Percentiles rank a stretch among this genome's conserved stretches.
Conservation (phyloP, 169 alveolate species). For the Cryptosporidium canis region DNA sequence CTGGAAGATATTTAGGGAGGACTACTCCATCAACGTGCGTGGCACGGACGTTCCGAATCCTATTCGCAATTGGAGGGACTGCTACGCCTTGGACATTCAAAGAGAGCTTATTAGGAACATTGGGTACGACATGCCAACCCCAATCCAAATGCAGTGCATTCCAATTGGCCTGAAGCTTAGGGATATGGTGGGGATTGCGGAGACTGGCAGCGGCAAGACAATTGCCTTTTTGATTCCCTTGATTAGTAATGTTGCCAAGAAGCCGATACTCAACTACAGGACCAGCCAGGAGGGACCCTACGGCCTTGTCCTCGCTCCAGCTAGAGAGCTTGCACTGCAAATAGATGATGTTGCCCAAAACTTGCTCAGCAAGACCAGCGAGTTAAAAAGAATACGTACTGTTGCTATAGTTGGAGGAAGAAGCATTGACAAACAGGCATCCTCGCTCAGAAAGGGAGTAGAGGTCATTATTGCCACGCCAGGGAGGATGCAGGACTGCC, state of each 20-base stretch:
- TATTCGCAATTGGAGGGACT: slow-evolving; percentile 90
- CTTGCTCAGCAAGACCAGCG: slow-evolving; percentile 77
- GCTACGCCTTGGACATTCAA: slow-evolving; percentile 81
- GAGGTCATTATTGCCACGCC: slow-evolving; percentile 98
- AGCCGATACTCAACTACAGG: slow-evolving; percentile 91
- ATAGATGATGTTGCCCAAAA: slow-evolving; percentile 91
- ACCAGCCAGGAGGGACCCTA: slow-evolving; percentile 95
- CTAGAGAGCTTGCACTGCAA: slow-evolving; percentile 94
- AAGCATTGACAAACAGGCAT: slow-evolving; percentile 91
- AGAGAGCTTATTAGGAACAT: slow-evolving; percentile 77
- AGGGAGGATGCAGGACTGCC: slow-evolving; percentile 95
- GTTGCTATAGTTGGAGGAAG: slow-evolving; percentile 96
- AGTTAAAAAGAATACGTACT: slow-evolving; percentile 80
- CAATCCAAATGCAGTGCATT: slow-evolving; percentile 97
- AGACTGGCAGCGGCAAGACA: slow-evolving; percentile 97
- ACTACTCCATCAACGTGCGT: slow-evolving; percentile 89
- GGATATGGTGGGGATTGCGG: slow-evolving; percentile 98
- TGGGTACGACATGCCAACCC: slow-evolving; percentile 90
- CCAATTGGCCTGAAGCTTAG: slow-evolving; percentile 92
- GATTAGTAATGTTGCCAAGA: slow-evolving; percentile 86
- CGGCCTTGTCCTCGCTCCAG: slow-evolving; percentile 92
- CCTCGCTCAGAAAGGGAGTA: slow-evolving; percentile 91
- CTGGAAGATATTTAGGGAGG: slow-evolving; percentile 96
- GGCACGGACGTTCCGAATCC: slow-evolving; percentile 94
- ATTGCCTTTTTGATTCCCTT: slow-evolving; percentile 96